Percentiles rank a stretch among this genome's conserved stretches.
These are phyloP conservation scores for Leccinum subfulvum DNA, from an alignment of 1,284 basidiomycete genomes.

Conservation along the genomic window DNA sequence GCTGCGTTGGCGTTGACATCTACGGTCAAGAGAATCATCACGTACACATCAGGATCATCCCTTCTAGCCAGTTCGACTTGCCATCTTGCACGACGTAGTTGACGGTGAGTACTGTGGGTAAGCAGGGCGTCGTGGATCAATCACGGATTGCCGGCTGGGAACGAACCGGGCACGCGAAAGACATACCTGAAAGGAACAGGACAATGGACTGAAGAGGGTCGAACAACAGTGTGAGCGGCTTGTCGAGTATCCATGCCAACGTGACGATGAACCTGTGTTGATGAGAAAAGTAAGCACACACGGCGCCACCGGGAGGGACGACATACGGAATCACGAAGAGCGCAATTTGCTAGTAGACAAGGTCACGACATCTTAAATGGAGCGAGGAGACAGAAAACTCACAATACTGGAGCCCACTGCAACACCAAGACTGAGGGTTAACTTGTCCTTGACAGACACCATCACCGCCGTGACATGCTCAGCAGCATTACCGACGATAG, in stretches of 20 bases:
- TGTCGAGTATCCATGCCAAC: slow-evolving; percentile 67
- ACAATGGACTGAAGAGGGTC: slow-evolving; percentile 79
- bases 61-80: slow-evolving; percentile 81
- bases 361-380: slow-evolving; percentile 4
- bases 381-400: slow-evolving; percentile 30
- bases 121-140: background rate
- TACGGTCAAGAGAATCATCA: background rate
- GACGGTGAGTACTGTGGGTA: slow-evolving; percentile 59
- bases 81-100: slow-evolving; percentile 81
- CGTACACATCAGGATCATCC: slow-evolving; percentile 68
- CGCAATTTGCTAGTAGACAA: slow-evolving; percentile 73
- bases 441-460: slow-evolving; percentile 77
- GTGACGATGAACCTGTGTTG: slow-evolving; percentile 54
- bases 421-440: slow-evolving; percentile 75
- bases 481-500: slow-evolving; percentile 80
- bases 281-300: slow-evolving; percentile 49
- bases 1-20: background rate
- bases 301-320: slow-evolving; percentile 49
- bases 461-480: slow-evolving; percentile 77
- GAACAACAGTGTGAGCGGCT: slow-evolving; percentile 74
- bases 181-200: slow-evolving; percentile 46
- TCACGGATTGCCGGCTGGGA: background rate
- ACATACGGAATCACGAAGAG: slow-evolving; percentile 82
- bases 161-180: background rate
- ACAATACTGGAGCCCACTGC: slow-evolving; percentile 90